Conservation (phyloP, 257 asterid genomes). For the Nicotiana benthamiana region DNA sequence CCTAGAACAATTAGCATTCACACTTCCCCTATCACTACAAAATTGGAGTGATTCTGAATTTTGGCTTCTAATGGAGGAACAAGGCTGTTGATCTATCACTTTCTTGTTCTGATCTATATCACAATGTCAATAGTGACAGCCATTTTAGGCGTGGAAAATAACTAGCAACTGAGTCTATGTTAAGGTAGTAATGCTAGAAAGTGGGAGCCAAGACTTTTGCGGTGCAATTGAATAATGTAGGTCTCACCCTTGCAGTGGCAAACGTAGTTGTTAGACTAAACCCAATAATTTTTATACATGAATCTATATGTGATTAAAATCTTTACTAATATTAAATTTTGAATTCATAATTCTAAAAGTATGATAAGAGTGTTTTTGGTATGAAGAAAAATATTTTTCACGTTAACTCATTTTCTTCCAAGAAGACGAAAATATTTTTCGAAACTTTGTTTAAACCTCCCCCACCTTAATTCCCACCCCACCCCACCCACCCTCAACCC, state of each 20-base stretch:
- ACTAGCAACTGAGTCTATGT: neutral
- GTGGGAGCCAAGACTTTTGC: neutral
- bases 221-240: neutral
- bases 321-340: too few relatives aligned
- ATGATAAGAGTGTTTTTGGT: too few relatives aligned
- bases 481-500: too few relatives aligned
- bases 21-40: neutral
- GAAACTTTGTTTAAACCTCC: too few relatives aligned
- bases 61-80: slow-evolving; percentile 19
- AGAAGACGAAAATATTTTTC: too few relatives aligned
- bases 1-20: neutral
- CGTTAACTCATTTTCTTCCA: too few relatives aligned
- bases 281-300: too few relatives aligned
- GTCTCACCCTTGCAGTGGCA: neutral
- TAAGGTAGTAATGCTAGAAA: neutral
- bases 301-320: too few relatives aligned
- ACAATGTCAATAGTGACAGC: neutral
- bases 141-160: neutral
- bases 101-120: slow-evolving; percentile 9
- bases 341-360: too few relatives aligned
- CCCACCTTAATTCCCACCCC: too few relatives aligned
- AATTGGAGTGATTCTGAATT: neutral
- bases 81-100: slow-evolving; percentile 11
- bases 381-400: too few relatives aligned
- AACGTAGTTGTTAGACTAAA: too few relatives aligned